phyloP scores from a whole-genome alignment of 75 land plant genomes.

The Pinus taeda region DNA sequence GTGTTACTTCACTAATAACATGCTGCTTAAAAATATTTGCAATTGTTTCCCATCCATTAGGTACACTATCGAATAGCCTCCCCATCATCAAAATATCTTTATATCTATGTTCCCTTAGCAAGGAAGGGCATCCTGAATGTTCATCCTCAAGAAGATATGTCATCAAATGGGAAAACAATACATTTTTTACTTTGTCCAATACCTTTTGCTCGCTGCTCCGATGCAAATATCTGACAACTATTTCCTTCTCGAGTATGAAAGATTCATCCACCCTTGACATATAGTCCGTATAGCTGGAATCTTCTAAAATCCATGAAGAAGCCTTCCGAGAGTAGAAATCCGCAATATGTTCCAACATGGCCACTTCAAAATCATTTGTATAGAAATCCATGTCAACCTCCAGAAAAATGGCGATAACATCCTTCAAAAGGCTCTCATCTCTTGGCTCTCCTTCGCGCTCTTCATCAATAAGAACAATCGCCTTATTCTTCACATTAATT shows the following conservation, averaged over 20 bases:
- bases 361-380: slow-evolving; percentile 77
- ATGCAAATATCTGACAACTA: slow-evolving; percentile 56
- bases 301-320: slow-evolving; percentile 72
- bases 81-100: slow-evolving; percentile 88
- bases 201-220: slow-evolving; percentile 79
- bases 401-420: slow-evolving; percentile 81
- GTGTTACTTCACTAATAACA: slow-evolving; percentile 80
- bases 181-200: slow-evolving; percentile 86
- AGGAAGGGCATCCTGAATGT: slow-evolving; percentile 82
- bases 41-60: slow-evolving; percentile 70
- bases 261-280: slow-evolving; percentile 88
- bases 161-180: slow-evolving; percentile 61
- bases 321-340: slow-evolving; percentile 80
- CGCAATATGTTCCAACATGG: slow-evolving; percentile 72
- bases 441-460: slow-evolving; percentile 91
- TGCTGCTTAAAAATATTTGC: slow-evolving; percentile 80
- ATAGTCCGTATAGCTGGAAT: slow-evolving; percentile 80
- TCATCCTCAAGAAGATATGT: slow-evolving; percentile 80
- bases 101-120: slow-evolving; percentile 86
- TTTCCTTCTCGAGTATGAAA: slow-evolving; percentile 49
- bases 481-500: slow-evolving; percentile 74
- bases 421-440: slow-evolving; percentile 77
- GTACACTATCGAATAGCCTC: slow-evolving; percentile 64
- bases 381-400: slow-evolving; percentile 84
- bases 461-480: slow-evolving; percentile 84